Percentiles rank a stretch among this genome's conserved stretches.
These are phyloP conservation scores for Pyrus hybrid DNA, from an alignment of 331 rosid genomes.

Conservation along the genomic window DNA sequence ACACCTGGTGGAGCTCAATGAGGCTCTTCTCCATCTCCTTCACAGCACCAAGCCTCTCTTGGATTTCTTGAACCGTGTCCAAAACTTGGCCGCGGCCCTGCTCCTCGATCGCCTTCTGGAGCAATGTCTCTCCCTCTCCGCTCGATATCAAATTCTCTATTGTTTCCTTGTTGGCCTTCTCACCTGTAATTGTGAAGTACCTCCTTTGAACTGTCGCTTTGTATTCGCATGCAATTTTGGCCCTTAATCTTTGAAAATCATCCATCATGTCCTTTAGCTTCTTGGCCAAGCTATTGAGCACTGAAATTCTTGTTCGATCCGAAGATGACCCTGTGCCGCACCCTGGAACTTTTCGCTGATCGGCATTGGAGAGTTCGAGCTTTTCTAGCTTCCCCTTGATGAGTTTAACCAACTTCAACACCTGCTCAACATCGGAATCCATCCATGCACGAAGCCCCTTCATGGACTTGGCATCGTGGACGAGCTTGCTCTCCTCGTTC, in stretches of 20 bases:
- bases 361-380: neutral
- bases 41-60: slow-evolving; percentile 3
- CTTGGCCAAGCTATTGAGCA: slow-evolving; percentile 47
- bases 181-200: slow-evolving; percentile 57
- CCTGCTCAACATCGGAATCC: neutral
- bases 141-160: slow-evolving; percentile 8
- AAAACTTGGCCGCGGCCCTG: slow-evolving; percentile 9
- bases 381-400: neutral
- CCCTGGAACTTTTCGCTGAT: neutral
- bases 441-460: neutral
- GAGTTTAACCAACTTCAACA: neutral
- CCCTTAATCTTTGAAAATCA: slow-evolving; percentile 47
- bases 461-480: slow-evolving; percentile 6
- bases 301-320: slow-evolving; percentile 44
- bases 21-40: slow-evolving; percentile 12
- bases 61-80: slow-evolving; percentile 13
- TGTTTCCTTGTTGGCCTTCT: neutral
- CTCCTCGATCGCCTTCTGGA: slow-evolving; percentile 6
- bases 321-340: slow-evolving; percentile 6
- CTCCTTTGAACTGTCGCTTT: slow-evolving; percentile 58
- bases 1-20: neutral
- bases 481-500: slow-evolving; percentile 1
- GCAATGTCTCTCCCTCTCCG: slow-evolving; percentile 2
- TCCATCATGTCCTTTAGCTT: slow-evolving; percentile 52
- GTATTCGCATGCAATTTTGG: slow-evolving; percentile 40